Percentiles rank a stretch among this genome's conserved stretches.
Conservation (phyloP, 257 asterid genomes). For the Schizonepeta tenuifolia region DNA sequence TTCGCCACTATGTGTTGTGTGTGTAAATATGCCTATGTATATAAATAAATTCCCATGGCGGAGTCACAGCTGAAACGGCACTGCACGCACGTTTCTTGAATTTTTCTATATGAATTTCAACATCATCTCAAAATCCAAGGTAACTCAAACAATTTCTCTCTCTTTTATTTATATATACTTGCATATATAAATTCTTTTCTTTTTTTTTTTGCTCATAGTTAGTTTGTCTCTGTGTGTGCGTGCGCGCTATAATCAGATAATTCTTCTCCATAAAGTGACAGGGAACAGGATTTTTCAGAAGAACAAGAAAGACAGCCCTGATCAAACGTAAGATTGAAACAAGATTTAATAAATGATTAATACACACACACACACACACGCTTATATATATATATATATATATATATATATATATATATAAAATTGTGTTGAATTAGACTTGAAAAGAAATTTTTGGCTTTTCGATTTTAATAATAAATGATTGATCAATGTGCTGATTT, state of each 20-base stretch:
- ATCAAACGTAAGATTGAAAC: neutral
- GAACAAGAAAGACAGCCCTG: no score
- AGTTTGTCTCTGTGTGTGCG: neutral
- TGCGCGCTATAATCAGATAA: no score
- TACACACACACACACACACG: no score
- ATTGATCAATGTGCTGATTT: neutral
- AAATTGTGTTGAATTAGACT: neutral
- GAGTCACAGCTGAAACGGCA: slow-evolving; percentile 45
- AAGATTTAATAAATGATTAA: neutral
- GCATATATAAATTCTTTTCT: no score
- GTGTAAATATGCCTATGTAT: neutral
- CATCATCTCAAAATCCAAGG: slow-evolving; percentile 44
- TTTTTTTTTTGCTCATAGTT: no score
- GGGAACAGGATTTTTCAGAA: neutral
- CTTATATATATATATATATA: no score
- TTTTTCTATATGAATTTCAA: slow-evolving; percentile 27
- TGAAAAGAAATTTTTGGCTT: neutral
- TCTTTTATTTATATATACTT: neutral
- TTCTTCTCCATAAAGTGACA: neutral
- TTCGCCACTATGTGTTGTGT: neutral
- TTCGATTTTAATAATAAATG: neutral
- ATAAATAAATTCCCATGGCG: neutral
- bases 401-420: no score
- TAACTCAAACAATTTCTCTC: slow-evolving; percentile 17
- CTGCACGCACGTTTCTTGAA: slow-evolving; percentile 33